Base-by-base conservation (phyloP, 2,329 filamentous ascomycete species). In the Pseudonectria buxi region DNA sequence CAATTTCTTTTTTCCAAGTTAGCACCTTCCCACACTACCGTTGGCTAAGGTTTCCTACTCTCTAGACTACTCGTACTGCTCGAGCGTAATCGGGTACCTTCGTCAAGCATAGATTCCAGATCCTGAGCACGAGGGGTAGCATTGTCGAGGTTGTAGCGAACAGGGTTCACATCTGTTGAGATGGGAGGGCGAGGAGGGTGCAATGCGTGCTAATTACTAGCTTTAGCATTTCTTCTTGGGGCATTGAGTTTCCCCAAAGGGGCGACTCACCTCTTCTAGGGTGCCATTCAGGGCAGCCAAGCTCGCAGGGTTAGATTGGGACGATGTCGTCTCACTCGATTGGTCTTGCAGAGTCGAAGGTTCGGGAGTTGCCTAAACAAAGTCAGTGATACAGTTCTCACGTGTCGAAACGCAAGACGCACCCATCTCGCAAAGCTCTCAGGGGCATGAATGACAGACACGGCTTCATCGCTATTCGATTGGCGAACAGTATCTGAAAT, bases 361-460 rank as follows among this genome's bases (percentile, higher is more conserved):
- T 24, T 71, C 64, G 32, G 59, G 59, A 7, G 65, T 64, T 28
- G 64, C 59, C 71, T 75, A 34, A 24, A 28, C 37, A 22, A 6
- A n/a, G 25, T 56, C 37, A 60, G 57, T 25, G 10, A 15, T 14
- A 14, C 16, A 10, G 24, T 24, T 12, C 16, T 7, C 15, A 22
- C 27, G 10, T 12, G 18, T n/a, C 13, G 15, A 30, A 26, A 14
- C 10, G 4, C 14, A 29, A 30, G 28, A 57, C 75, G 55, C 59
- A 92, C 86, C 75, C 92, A 94, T 49, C 76, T 76, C 37, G 78
- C 74, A 60, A 92, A 95, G 43, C 83, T 86, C 45, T 86, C 73
- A 0, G 89, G 88, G 12, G 86, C 86, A 68, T 95, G 89, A 48
- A 95, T 95, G 36, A 94, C 89, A 2, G 89, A 95, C 35, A 86